Percentiles rank a stretch among this genome's conserved stretches.
These are phyloP conservation scores for Leonotis leonurus DNA, from an alignment of 257 asterid species.

Conservation along the genomic window DNA sequence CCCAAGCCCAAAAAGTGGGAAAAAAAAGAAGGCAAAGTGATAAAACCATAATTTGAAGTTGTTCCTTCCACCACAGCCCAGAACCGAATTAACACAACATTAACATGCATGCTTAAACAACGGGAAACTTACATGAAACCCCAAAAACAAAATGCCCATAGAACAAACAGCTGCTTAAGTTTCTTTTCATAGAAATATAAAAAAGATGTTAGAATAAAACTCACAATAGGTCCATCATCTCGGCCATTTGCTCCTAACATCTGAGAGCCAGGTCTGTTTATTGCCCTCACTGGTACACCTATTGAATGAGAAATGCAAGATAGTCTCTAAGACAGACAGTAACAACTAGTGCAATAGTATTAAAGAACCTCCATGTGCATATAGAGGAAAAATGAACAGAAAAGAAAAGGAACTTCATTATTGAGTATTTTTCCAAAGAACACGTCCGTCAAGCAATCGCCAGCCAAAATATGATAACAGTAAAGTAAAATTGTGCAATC, in stretches of 20 bases:
- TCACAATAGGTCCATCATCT: slow-evolving; percentile 94
- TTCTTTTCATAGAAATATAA: background rate
- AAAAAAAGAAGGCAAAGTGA: background rate
- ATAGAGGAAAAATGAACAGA: background rate
- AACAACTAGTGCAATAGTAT: background rate
- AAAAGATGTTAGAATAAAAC: slow-evolving; percentile 21
- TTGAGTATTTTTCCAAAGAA: background rate
- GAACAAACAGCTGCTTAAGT: background rate
- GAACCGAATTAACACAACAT: too few species aligned
- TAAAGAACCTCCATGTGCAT: slow-evolving; percentile 2
- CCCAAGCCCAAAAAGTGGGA: background rate
- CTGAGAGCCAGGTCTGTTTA: slow-evolving; percentile 88
- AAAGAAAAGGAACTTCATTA: background rate
- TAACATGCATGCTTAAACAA: background rate
- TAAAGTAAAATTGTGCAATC: background rate
- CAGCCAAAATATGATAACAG: background rate
- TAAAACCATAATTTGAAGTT: background rate
- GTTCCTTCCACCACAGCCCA: background rate
- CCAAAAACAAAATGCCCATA: background rate
- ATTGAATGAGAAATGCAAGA: slow-evolving; percentile 22
- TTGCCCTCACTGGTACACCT: slow-evolving; percentile 87
- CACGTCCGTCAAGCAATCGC: background rate
- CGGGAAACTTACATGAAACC: background rate
- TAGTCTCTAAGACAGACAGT: background rate
- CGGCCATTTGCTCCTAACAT: slow-evolving; percentile 90